Conservation (phyloP, 2,329 filamentous ascomycete species). For the Penicillium olsonii region DNA sequence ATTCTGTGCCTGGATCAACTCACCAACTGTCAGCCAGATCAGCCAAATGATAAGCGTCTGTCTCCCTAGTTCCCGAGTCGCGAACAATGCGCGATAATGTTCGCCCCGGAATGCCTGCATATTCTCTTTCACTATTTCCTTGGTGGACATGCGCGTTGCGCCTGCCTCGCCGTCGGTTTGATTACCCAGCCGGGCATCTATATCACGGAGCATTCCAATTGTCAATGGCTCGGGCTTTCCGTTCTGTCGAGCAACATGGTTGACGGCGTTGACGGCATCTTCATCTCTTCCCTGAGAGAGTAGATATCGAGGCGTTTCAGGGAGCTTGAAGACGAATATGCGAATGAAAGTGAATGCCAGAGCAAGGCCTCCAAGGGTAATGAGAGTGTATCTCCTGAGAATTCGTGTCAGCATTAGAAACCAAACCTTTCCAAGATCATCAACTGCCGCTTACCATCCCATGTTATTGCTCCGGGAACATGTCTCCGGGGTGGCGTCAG, state of each 20-base stretch:
- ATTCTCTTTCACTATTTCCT: conserved; percentile 31
- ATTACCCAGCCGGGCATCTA: conserved; percentile 25
- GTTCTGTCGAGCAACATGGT: conserved; percentile 36
- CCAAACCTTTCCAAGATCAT: too few relatives aligned
- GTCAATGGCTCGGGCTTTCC: conserved; percentile 30
- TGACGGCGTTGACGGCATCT: conserved; percentile 51
- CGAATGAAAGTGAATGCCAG: conserved; percentile 30
- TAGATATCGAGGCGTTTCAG: conserved; percentile 33
- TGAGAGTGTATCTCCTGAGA: conserved; percentile 29
- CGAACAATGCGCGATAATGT: conserved; percentile 32
- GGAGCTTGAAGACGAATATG: conserved; percentile 31
- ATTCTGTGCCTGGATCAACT: background rate
- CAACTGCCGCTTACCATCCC: conserved; percentile 35
- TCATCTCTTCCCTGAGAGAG: conserved; percentile 40
- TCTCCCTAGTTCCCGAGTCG: conserved; percentile 22
- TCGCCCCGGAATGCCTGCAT: conserved; percentile 29
- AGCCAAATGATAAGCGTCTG: conserved; percentile 43
- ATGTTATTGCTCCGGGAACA: conserved; percentile 27
- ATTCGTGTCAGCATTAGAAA: background rate
- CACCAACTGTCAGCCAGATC: conserved; percentile 47
- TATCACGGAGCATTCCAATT: conserved; percentile 32
- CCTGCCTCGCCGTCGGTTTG: background rate
- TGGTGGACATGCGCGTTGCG: conserved; percentile 19
- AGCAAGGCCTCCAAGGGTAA: conserved; percentile 28
- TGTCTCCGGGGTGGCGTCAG: conserved; percentile 23